phyloP scores from a whole-genome alignment of 208 protist species.

The Trypanosoma mega region DNA sequence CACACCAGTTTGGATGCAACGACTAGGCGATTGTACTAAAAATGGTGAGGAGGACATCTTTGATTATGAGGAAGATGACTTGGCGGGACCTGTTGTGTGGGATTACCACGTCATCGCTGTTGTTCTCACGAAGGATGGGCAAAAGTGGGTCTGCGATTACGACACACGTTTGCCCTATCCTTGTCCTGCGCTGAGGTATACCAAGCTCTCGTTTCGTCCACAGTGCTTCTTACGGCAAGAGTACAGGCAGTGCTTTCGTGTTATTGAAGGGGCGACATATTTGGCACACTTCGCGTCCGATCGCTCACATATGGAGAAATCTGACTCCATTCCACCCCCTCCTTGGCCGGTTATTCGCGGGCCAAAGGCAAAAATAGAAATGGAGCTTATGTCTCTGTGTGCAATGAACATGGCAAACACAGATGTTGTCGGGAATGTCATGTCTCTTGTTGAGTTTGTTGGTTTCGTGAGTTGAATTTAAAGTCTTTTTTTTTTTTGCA shows the following conservation, averaged over 20 bases:
- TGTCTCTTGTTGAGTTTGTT: not conserved
- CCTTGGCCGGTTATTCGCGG: constrained; percentile 25
- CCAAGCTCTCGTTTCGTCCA: constrained; percentile 18
- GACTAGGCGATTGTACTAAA: not conserved
- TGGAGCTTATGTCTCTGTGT: constrained; percentile 19
- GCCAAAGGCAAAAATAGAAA: not conserved
- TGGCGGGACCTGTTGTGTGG: constrained; percentile 14
- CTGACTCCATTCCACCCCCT: constrained; percentile 3
- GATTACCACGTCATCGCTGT: constrained; percentile 30
- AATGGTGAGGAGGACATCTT: too few species aligned
- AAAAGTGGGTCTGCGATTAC: constrained; percentile 18
- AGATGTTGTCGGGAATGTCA: too few species aligned
- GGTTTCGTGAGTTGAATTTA: too few species aligned
- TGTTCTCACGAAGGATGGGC: not conserved
- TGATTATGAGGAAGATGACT: too few species aligned
- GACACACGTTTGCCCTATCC: constrained; percentile 21
- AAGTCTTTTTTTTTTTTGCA: not conserved
- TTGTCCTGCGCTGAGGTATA: constrained; percentile 11
- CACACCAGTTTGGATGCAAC: constrained; percentile 25
- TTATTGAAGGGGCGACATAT: constrained; percentile 18
- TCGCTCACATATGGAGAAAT: constrained; percentile 24
- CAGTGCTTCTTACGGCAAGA: not conserved
- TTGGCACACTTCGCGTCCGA: constrained; percentile 25
- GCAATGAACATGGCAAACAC: not conserved
- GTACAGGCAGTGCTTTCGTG: constrained; percentile 17